Evolutionary conservation across 352 stramenopile species (phyloP).

Genomic region (Pythium inflatum): DNA sequence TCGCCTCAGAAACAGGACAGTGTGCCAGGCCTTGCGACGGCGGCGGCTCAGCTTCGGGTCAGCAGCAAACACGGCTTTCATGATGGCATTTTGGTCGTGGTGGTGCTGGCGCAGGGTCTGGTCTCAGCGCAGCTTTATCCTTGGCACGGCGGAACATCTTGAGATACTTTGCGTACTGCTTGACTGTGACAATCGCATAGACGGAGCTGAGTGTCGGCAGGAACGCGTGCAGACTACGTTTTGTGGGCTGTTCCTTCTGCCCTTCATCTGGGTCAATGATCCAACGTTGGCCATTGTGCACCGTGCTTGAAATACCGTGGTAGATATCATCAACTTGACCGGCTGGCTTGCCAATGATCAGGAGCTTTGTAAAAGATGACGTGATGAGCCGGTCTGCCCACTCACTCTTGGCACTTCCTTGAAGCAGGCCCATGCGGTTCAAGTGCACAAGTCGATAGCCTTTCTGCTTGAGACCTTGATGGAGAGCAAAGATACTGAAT

Average conservation of each 20-base stretch:
- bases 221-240: neutral
- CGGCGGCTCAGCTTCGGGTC: neutral
- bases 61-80: neutral
- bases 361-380: neutral
- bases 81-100: neutral
- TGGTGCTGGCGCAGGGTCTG: neutral
- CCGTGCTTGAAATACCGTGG: neutral
- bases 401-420: neutral
- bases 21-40: neutral
- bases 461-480: neutral
- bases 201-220: constrained; percentile 5
- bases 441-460: neutral
- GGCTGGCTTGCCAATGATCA: neutral
- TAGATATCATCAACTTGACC: neutral
- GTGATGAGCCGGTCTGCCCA: neutral
- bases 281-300: neutral
- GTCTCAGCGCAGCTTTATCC: neutral
- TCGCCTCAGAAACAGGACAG: neutral
- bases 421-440: neutral
- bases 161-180: neutral
- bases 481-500: constrained; percentile 1
- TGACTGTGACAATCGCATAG: neutral
- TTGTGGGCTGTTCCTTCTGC: neutral
- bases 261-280: neutral
- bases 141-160: neutral